A percentile compares a stretch with the other conserved stretches of the same genome.
Conservation (phyloP, 192 early-diverging fungal species). For the Entomortierella chlamydospora region DNA sequence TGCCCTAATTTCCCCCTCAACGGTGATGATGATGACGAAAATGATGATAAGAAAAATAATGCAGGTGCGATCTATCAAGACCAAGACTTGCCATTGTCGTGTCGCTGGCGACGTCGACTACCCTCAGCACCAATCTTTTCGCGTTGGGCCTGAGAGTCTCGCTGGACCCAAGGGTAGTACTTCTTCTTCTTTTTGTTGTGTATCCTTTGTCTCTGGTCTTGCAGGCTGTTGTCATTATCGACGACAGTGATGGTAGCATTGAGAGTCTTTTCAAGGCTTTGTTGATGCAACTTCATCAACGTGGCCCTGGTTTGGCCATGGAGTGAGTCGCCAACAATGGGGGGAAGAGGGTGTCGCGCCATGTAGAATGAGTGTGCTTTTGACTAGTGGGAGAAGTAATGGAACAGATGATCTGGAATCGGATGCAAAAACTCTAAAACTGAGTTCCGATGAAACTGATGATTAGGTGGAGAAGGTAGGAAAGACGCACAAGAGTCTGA, state of each 20-base stretch:
- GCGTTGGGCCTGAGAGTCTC: conserved; percentile 54
- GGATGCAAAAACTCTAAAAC: not conserved
- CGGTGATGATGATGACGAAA: too few species aligned
- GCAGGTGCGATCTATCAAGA: not conserved
- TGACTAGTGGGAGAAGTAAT: not conserved
- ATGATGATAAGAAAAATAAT: not conserved
- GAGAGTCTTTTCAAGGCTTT: conserved; percentile 36
- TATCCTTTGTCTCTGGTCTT: conserved; percentile 9
- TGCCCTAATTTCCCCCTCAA: not conserved
- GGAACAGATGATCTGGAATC: not conserved
- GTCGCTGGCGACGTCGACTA: conserved; percentile 60
- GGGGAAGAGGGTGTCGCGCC: conserved; percentile 31
- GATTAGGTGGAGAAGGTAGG: not conserved
- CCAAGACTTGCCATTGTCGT: conserved; percentile 64
- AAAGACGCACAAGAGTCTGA: not conserved
- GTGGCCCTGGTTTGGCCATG: conserved; percentile 39
- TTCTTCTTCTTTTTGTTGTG: conserved; percentile 56
- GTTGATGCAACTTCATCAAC: conserved; percentile 35
- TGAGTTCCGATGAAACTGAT: too few species aligned
- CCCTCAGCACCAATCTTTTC: conserved; percentile 61
- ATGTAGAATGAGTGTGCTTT: conserved; percentile 4
- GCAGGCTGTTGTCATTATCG: conserved; percentile 20
- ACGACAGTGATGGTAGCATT: conserved; percentile 29
- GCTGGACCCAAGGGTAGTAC: conserved; percentile 40
- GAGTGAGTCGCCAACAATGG: conserved; percentile 30